Evolutionary conservation across 2,329 filamentous ascomycete species (phyloP).

Genomic region (Hypoxylon rubiginosum): DNA sequence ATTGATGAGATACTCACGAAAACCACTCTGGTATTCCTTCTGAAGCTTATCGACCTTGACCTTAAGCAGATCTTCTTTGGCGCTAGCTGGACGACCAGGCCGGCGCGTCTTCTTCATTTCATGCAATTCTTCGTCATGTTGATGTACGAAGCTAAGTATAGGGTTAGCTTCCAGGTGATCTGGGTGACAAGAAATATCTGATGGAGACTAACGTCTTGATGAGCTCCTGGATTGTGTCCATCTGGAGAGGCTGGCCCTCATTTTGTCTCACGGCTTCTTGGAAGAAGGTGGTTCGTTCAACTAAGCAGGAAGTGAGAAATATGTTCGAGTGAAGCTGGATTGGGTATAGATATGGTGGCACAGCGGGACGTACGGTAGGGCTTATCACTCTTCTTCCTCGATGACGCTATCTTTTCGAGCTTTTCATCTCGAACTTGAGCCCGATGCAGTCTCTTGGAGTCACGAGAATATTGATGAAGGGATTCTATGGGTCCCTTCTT

Average conservation of each 20-base stretch:
- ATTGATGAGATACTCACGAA: slow-evolving; percentile 68
- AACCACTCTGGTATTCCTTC: slow-evolving; percentile 86
- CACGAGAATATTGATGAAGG: slow-evolving; percentile 89
- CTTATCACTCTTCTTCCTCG: slow-evolving; percentile 80
- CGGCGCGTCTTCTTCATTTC: slow-evolving; percentile 77
- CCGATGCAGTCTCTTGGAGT: slow-evolving; percentile 83
- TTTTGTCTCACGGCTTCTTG: slow-evolving; percentile 73
- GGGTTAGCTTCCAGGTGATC: slow-evolving; percentile 39
- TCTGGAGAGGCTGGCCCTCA: slow-evolving; percentile 62
- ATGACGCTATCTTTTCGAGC: slow-evolving; percentile 77
- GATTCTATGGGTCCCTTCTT: slow-evolving; percentile 82
- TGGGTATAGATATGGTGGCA: slow-evolving; percentile 10
- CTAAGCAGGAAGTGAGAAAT: slow-evolving; percentile 55
- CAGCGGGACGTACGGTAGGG: slow-evolving; percentile 71
- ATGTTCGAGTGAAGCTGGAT: slow-evolving; percentile 8
- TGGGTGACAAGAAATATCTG: neutral
- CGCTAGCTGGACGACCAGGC: slow-evolving; percentile 82
- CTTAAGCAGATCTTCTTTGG: slow-evolving; percentile 81
- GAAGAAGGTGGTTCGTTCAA: slow-evolving; percentile 78
- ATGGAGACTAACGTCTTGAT: slow-evolving; percentile 68
- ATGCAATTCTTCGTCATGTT: slow-evolving; percentile 78
- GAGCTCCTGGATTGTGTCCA: slow-evolving; percentile 70
- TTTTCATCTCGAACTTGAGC: slow-evolving; percentile 87
- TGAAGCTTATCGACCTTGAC: slow-evolving; percentile 78
- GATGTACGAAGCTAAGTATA: slow-evolving; percentile 70